Evolutionary conservation across 176 grass and related monocot genomes (phyloP), one percentile per base, ranked within the genome.

Genomic region (Aegilops speltoides): DNA sequence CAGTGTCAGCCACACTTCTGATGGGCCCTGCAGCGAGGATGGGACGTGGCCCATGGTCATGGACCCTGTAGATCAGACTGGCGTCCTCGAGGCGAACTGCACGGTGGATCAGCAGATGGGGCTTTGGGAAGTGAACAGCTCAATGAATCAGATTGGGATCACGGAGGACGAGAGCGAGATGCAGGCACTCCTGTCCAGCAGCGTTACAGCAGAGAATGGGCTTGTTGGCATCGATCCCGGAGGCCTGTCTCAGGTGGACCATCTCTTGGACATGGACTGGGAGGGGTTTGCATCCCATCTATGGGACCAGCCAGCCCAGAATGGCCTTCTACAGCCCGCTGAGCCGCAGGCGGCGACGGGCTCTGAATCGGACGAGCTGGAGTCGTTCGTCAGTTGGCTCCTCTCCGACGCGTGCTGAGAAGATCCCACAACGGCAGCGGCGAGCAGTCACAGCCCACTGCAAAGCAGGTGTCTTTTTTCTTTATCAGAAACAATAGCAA

Each of bases 231-330:
- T 48, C 0, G 57, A 69, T n/a, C 23, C 54, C 0, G 59, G 54
- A n/a, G 79, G 22, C 17, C 84, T 32, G 37, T 37, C 87, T 19
- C 88, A 79, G 78, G 50, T 73, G 34, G 87, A 90, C 40, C 67
- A 88, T 5, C 76, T 97, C 10, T 66, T 95, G 26, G 91, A 95
- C 79, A 92, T 94, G 91, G 91, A 92, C 56, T 90, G 89, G 91
- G 88, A 92, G 15, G 84, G 89, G 29, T 89, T 89, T 24, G 88
- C 81, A 19, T 63, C 85, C 38, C 67, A 95, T 36, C 87, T 98
- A 1, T 93, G 90, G 86, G 84, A 56, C 32, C 77, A 86, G 32
- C 77, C 73, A 16, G 54, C 26, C 62, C 78, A 65, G 57, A 62
- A 65, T 9, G 46, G 64, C 50, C 38, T 48, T 36, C 16, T 78